Conservation (phyloP, 768 basidiomycete genomes). For the Austroboletus eburneus region DNA sequence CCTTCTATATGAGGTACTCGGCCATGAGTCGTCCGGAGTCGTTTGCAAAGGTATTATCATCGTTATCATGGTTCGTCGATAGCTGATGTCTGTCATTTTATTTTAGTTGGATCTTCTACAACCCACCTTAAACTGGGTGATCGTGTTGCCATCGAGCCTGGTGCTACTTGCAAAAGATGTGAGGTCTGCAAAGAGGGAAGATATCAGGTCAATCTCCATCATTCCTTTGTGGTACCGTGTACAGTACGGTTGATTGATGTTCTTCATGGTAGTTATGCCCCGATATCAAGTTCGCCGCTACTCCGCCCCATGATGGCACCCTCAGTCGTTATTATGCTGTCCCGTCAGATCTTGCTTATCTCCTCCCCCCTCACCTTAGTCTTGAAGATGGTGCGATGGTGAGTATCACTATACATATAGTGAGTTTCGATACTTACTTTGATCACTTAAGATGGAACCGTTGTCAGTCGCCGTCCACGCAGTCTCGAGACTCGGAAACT, state of each 20-base stretch:
- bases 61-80: neutral
- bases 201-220: conserved; percentile 57
- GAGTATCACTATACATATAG: conserved; percentile 6
- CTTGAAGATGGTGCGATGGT: conserved; percentile 97
- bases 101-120: conserved; percentile 73
- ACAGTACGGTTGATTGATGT: neutral
- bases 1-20: conserved; percentile 62
- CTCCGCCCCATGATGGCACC: conserved; percentile 91
- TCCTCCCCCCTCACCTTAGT: conserved; percentile 66
- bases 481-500: conserved; percentile 67
- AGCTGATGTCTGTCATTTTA: no score
- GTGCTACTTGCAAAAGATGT: conserved; percentile 79
- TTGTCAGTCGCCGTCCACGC: conserved; percentile 91
- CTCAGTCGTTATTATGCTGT: conserved; percentile 82
- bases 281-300: conserved; percentile 85
- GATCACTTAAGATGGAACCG: conserved; percentile 73
- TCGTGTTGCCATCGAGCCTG: conserved; percentile 89
- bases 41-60: conserved; percentile 53
- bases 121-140: conserved; percentile 77
- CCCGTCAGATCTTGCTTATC: conserved; percentile 79
- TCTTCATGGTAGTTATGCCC: conserved; percentile 62
- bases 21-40: conserved; percentile 88
- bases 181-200: conserved; percentile 79
- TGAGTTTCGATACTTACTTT: conserved; percentile 1
- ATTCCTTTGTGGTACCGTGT: neutral